Evolutionary conservation across 2,329 filamentous ascomycete genomes (phyloP), one percentile per base, ranked within the genome.

Genomic region (Ophiostoma sp.): DNA sequence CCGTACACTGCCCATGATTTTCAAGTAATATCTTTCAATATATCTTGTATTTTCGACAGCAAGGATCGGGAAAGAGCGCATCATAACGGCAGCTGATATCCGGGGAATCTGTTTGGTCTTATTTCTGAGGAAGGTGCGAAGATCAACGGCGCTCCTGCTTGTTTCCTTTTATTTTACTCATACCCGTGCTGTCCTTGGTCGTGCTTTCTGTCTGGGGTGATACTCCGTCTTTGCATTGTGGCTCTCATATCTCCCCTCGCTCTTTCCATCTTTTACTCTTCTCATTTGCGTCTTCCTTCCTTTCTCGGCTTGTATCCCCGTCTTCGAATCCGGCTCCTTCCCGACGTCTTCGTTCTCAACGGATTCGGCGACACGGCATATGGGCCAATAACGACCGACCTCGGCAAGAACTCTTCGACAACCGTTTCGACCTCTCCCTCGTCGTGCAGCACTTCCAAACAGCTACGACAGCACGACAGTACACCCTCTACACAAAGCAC

Each of bases 191-290:
- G 27, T 27, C 27, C 27, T 27, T 27, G 18, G n/a, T 41, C 45
- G 45, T 55, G 58, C 66, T n/a, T 67, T 58, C 66, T 41, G 44
- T 65, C 63, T 60, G 67, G 67, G 67, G 62, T 47, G 49, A 58
- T 55, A 40, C 42, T 11, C 27, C 27, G 27, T 27, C 27, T 27
- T 27, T 27, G 27, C 41, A 40, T 66, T 27, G 18, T 8, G 12
- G 42, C 7, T 8, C 38, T 36, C 2, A 36, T 55, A 42, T 18
- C 14, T 14, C 27, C 27, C 27, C 14, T 55, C 18, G 49, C 49
- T 44, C 9, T 4, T 11, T 47, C 41, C 16, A 40, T 27, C 16
- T 62, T 40, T 49, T 45, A 27, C n/a, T 58, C 8, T 45, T 38
- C 16, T 58, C 40, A 38, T 14, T 36, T 18, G 3, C 49, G 18